phyloP scores from a whole-genome alignment of 2,329 filamentous ascomycete genomes.

The Alternaria burnsii region DNA sequence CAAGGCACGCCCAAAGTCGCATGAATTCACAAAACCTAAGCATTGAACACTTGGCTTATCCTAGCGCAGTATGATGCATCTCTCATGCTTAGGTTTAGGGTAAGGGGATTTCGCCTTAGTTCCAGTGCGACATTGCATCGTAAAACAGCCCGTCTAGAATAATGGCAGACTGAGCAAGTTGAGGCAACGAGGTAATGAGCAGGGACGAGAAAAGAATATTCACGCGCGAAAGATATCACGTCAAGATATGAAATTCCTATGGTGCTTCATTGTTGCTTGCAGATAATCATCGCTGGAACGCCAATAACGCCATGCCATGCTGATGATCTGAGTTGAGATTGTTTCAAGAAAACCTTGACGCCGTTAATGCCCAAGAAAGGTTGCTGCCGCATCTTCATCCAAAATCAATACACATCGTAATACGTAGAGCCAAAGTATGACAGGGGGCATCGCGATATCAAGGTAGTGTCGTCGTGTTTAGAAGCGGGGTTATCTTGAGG shows the following conservation, averaged over 20 bases:
- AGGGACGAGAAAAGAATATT: background rate
- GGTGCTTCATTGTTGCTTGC: background rate
- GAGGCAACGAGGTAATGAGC: background rate
- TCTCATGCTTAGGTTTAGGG: background rate
- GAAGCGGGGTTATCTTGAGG: constrained; percentile 71
- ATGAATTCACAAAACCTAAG: background rate
- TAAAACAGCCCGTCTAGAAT: background rate
- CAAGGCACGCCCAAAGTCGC: background rate
- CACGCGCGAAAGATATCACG: background rate
- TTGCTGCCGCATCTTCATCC: background rate
- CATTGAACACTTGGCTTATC: too few relatives aligned
- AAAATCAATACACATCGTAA: background rate
- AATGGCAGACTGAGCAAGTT: background rate
- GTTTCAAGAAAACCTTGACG: background rate
- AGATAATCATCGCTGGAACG: background rate
- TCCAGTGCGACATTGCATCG: background rate
- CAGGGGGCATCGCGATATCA: constrained; percentile 94
- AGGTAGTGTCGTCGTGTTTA: constrained; percentile 95
- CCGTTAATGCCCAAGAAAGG: background rate
- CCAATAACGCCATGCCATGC: background rate
- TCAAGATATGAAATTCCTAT: background rate
- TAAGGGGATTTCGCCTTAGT: background rate
- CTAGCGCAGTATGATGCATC: background rate
- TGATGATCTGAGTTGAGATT: background rate
- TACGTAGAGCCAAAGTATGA: constrained; percentile 70